A percentile compares a stretch with the other conserved stretches of the same genome.
phyloP scores from a whole-genome alignment of 2,329 filamentous ascomycete genomes.

The Davidsoniella neocaledoniae region DNA sequence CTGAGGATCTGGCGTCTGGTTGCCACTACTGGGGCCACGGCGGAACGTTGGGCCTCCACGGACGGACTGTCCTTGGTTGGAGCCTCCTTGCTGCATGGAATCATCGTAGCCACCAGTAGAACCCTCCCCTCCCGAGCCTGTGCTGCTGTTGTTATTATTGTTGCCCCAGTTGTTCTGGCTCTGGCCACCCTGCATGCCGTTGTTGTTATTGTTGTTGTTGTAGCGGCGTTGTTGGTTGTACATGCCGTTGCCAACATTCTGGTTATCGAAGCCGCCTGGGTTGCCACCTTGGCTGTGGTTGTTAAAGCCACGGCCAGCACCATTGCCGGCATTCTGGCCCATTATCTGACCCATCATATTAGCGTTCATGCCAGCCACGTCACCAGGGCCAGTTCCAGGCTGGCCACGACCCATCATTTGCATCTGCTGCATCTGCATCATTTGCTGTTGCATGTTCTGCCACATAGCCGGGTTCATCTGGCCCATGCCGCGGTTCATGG shows the following conservation, averaged over 20 bases:
- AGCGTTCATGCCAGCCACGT: conserved; percentile 21
- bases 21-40: conserved; percentile 22
- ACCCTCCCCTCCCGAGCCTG: conserved; percentile 11
- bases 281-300: conserved; percentile 17
- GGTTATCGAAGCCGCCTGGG: conserved; percentile 13
- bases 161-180: conserved; percentile 2
- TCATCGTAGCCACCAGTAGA: conserved; percentile 19
- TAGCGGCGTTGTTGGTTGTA: conserved; percentile 12
- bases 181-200: neutral
- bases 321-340: conserved; percentile 22
- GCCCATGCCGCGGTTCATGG: conserved; percentile 54
- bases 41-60: conserved; percentile 14
- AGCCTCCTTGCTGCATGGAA: conserved; percentile 16
- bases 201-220: conserved; percentile 16
- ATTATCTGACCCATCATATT: conserved; percentile 42
- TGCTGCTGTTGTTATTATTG: conserved; percentile 15
- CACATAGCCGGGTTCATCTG: conserved; percentile 42
- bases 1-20: conserved; percentile 26
- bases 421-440: conserved; percentile 64
- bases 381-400: neutral
- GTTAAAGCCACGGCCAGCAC: conserved; percentile 26
- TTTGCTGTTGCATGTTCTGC: conserved; percentile 58
- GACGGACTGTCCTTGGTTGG: conserved; percentile 33
- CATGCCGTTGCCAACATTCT: conserved; percentile 3
- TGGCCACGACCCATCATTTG: conserved; percentile 25